These are phyloP conservation scores for Glarea lozoyensis DNA, from an alignment of 495 filamentous ascomycete species.

Conservation along the genomic window DNA sequence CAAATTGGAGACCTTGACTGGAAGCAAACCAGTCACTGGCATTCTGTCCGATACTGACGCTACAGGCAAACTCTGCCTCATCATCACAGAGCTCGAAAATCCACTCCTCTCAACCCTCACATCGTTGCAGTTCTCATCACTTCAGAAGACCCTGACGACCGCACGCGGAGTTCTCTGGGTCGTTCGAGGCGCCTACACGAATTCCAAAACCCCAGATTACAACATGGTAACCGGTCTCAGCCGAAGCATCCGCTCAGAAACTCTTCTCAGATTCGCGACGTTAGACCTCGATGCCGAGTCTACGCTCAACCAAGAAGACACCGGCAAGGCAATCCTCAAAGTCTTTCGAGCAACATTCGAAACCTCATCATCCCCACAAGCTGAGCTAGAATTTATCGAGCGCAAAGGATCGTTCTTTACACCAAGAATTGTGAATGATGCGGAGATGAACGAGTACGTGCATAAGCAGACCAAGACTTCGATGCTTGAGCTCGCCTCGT, in stretches of 20 bases:
- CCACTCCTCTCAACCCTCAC: slow-evolving; percentile 30
- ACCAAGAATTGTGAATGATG: slow-evolving; percentile 27
- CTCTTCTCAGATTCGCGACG: slow-evolving; percentile 17
- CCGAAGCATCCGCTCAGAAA: slow-evolving; percentile 34
- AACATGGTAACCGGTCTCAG: slow-evolving; percentile 17
- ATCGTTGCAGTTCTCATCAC: slow-evolving; percentile 20
- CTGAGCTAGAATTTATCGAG: slow-evolving; percentile 19
- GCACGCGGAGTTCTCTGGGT: slow-evolving; percentile 18
- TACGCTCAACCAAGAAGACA: neutral
- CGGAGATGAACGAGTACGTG: slow-evolving; percentile 33
- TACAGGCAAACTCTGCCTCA: slow-evolving; percentile 11
- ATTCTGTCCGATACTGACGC: slow-evolving; percentile 1
- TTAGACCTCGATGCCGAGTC: slow-evolving; percentile 12
- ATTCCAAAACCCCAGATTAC: slow-evolving; percentile 9
- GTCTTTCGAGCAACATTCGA: slow-evolving; percentile 12
- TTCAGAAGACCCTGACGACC: slow-evolving; percentile 30
- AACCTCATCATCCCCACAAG: slow-evolving; percentile 12
- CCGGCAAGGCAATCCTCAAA: slow-evolving; percentile 6
- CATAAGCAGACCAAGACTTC: slow-evolving; percentile 39
- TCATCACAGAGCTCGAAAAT: slow-evolving; percentile 8
- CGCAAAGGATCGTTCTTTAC: slow-evolving; percentile 13
- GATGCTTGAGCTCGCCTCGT: slow-evolving; percentile 17
- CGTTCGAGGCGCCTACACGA: slow-evolving; percentile 11
- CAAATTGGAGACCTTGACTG: slow-evolving; percentile 17
- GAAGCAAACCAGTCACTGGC: slow-evolving; percentile 1